Conservation (phyloP, 2,329 filamentous ascomycete species). For the Passalora sequoiae region DNA sequence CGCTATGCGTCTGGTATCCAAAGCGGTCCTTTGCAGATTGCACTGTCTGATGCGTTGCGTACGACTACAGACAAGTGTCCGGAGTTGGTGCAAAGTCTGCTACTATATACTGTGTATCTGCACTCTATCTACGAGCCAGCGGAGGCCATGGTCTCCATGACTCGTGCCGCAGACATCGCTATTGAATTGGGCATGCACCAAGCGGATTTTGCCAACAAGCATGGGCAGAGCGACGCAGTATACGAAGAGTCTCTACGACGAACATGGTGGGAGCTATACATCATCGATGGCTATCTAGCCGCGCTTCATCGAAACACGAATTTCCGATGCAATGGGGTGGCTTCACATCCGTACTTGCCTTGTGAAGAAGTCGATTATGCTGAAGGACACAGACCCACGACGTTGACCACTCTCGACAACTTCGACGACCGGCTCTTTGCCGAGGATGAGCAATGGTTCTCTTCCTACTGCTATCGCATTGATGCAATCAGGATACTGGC, state of each 20-base stretch:
- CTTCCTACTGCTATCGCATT: constrained; percentile 79
- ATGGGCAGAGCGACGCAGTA: constrained; percentile 61
- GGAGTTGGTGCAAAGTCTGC: constrained; percentile 68
- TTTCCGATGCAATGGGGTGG: constrained; percentile 63
- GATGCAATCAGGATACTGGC: constrained; percentile 75
- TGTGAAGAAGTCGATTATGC: constrained; percentile 74
- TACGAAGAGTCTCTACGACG: constrained; percentile 78
- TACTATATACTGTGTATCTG: constrained; percentile 70
- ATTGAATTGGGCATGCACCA: constrained; percentile 72
- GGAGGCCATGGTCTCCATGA: constrained; percentile 62
- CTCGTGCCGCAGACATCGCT: constrained; percentile 64
- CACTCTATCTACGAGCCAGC: constrained; percentile 70
- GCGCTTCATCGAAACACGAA: constrained; percentile 69
- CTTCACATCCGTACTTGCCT: constrained; percentile 65
- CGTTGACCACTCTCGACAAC: constrained; percentile 61
- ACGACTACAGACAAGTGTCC: constrained; percentile 20
- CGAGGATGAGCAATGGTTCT: constrained; percentile 65
- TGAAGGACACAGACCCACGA: constrained; percentile 41
- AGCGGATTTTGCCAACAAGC: constrained; percentile 57
- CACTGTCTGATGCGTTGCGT: constrained; percentile 52
- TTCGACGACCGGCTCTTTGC: constrained; percentile 74
- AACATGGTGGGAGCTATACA: constrained; percentile 85
- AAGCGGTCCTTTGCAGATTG: constrained; percentile 35
- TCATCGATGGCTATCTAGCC: constrained; percentile 79
- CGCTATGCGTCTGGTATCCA: constrained; percentile 42